Base-by-base conservation (phyloP, 2,329 filamentous ascomycete species). In the Cadophora malorum region DNA sequence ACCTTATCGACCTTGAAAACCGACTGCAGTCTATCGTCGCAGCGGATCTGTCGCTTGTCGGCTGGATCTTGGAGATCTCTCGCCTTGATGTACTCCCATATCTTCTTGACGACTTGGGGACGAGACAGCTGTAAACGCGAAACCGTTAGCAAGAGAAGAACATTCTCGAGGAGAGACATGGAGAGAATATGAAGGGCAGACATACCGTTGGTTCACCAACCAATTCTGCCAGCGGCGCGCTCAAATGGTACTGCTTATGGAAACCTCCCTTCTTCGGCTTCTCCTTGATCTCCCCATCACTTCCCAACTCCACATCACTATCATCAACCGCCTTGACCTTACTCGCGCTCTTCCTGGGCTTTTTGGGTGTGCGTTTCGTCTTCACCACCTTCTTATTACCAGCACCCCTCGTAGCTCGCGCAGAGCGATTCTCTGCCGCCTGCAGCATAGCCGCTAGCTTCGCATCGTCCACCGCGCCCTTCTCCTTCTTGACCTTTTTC, bases 61-160 rank as follows among this genome's bases (percentile, higher is more conserved):
- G 80, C 88, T 0, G 94, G 95, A 74, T 98, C 94, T 80, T 99
- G 96, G 6, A 99, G 88, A 50, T 94, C 87, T 73, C 94, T 90
- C 68, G 85, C 88, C 76, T 96, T 97, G 81, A 99, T 97, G 77
- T 99, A 94, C 69, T 91, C 90, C 96, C 96, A 99, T 64, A 99
- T 90, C 78, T 92, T 92, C 83, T 98, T 98, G 75, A 99, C 96
- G 0, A 95, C 95, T 79, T 98, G 94, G 0, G 96, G 95, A 50
- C 96, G 91, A 19, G 96, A 97, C 25, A 99, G 87, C 89, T 97
- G 28, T 25, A 76, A 45, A 19, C 41, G 12, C 4, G 5, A 25
- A 23, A n/a, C 28, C 25, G 6, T 56, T 28, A 25, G 41, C 23
- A 23, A 14, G 41, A 21, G 9, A 4, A 4, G 9, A 35, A 35